Percentiles rank a stretch among this genome's conserved stretches.
phyloP scores from a whole-genome alignment of 1,139 yeast genomes.

The Schizosaccharomyces versatilis region DNA sequence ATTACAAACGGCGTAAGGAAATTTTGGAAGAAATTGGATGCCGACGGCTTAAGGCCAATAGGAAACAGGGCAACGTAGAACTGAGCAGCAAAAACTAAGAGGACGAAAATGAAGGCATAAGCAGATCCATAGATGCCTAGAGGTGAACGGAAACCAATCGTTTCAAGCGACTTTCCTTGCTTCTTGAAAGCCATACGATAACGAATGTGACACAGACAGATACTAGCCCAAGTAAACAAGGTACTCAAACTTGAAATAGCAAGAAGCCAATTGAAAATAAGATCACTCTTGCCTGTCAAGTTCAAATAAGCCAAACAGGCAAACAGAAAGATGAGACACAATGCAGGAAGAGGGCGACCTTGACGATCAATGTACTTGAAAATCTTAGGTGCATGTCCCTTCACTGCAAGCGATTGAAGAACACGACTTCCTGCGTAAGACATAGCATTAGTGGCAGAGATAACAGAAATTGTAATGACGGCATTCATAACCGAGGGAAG shows the following conservation, averaged over 20 bases:
- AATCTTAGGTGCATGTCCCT: slow-evolving; percentile 38
- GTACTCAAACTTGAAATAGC: slow-evolving; percentile 47
- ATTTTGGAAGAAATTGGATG: not conserved
- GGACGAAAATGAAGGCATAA: not conserved
- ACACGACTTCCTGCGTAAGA: slow-evolving; percentile 42
- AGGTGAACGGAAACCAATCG: not conserved
- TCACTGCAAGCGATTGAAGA: slow-evolving; percentile 34
- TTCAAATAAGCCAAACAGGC: slow-evolving; percentile 41
- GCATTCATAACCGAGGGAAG: slow-evolving; percentile 55
- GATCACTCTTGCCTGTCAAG: slow-evolving; percentile 35
- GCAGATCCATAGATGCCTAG: not conserved
- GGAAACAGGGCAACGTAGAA: not conserved
- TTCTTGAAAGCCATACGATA: slow-evolving; percentile 12
- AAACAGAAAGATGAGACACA: slow-evolving; percentile 25
- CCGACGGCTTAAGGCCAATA: not conserved
- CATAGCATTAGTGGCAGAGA: slow-evolving; percentile 57
- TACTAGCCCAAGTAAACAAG: slow-evolving; percentile 30
- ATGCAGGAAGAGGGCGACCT: slow-evolving; percentile 39
- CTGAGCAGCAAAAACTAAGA: not conserved
- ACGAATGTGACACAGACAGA: slow-evolving; percentile 22
- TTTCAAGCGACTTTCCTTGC: slow-evolving; percentile 4
- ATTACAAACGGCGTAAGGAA: not conserved
- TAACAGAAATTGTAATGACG: slow-evolving; percentile 44
- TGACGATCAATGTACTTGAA: slow-evolving; percentile 33
- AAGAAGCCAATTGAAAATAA: slow-evolving; percentile 65